Evolutionary conservation across 1,139 yeast genomes (phyloP).

Genomic region (Spencermartinsiella ligniputridi): DNA sequence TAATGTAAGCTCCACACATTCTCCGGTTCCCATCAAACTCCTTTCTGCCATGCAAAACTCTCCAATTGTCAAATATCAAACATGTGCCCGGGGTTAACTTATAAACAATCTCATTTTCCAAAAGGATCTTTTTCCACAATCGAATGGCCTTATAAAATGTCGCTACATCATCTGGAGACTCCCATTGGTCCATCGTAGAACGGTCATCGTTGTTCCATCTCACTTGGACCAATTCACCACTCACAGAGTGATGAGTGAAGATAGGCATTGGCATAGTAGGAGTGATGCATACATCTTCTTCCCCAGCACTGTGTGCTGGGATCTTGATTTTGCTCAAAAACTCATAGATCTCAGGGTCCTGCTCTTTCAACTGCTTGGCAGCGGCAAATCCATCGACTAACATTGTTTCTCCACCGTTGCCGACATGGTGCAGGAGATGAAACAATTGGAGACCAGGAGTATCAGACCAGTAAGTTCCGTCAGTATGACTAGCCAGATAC

Average conservation of each 20-base stretch:
- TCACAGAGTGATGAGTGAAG: constrained; percentile 48
- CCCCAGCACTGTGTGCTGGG: constrained; percentile 80
- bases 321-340: constrained; percentile 49
- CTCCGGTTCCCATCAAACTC: constrained; percentile 67
- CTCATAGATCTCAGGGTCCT: constrained; percentile 53
- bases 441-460: constrained; percentile 73
- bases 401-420: constrained; percentile 70
- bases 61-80: constrained; percentile 71
- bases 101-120: constrained; percentile 52
- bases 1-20: constrained; percentile 73
- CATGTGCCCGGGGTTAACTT: constrained; percentile 66
- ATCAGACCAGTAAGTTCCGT: constrained; percentile 76
- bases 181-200: constrained; percentile 59
- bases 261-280: constrained; percentile 57
- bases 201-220: constrained; percentile 77
- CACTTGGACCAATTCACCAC: constrained; percentile 57
- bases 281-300: constrained; percentile 60
- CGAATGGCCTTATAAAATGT: constrained; percentile 58
- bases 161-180: constrained; percentile 50
- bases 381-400: constrained; percentile 66
- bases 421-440: constrained; percentile 63
- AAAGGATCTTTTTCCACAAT: constrained; percentile 54
- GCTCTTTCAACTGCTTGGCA: constrained; percentile 47
- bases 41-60: constrained; percentile 69
- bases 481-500: constrained; percentile 65